These are phyloP conservation scores for Komagataella populi DNA, from an alignment of 805 yeast genomes.

Conservation along the genomic window DNA sequence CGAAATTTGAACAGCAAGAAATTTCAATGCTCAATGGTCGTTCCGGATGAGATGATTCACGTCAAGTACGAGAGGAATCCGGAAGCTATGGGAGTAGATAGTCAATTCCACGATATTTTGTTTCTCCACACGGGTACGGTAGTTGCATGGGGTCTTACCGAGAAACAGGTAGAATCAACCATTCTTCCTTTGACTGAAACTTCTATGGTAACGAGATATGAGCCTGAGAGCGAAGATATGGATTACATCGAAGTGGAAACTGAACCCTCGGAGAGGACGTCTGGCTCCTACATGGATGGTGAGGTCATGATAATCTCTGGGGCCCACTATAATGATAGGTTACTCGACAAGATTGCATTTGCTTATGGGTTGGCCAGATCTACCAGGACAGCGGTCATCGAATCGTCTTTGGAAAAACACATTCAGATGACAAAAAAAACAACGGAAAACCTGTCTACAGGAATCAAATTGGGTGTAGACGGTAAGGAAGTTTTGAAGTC, in stretches of 20 bases:
- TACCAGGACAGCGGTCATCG: constrained; percentile 73
- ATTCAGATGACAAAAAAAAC: constrained; percentile 48
- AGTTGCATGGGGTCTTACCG: constrained; percentile 74
- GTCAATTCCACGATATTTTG: constrained; percentile 34
- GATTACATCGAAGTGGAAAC: constrained; percentile 45
- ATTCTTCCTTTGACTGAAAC: constrained; percentile 37
- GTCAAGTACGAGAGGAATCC: constrained; percentile 23
- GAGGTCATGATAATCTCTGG: constrained; percentile 63
- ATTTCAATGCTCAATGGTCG: not conserved
- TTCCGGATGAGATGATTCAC: constrained; percentile 58
- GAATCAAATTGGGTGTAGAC: constrained; percentile 34
- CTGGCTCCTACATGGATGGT: constrained; percentile 35
- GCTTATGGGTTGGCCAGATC: constrained; percentile 81
- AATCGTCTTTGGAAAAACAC: constrained; percentile 55
- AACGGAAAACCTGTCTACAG: constrained; percentile 54
- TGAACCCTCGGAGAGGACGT: constrained; percentile 8
- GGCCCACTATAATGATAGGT: constrained; percentile 24
- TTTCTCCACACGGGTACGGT: constrained; percentile 67
- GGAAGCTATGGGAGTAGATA: constrained; percentile 10
- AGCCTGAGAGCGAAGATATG: constrained; percentile 72
- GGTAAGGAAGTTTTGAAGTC: constrained; percentile 51
- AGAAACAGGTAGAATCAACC: constrained; percentile 28
- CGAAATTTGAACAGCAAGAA: not conserved
- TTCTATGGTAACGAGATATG: constrained; percentile 34
- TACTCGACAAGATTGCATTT: constrained; percentile 77